Base-by-base conservation (phyloP, 2,329 filamentous ascomycete genomes). In the Catunica adiposa region DNA sequence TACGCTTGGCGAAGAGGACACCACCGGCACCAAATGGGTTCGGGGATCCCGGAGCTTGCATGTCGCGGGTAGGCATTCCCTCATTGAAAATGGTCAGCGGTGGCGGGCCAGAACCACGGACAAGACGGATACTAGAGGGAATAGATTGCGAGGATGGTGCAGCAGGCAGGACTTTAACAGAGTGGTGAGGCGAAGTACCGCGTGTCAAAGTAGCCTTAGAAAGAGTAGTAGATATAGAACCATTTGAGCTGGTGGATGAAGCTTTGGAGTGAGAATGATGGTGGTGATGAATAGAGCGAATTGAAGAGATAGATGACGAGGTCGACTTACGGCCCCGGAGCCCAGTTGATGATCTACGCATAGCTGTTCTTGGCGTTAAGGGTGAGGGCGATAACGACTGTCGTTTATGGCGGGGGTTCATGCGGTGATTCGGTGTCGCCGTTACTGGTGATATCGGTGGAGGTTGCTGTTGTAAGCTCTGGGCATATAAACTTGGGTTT, bases 241-340 rank as follows among this genome's bases (percentile, higher is more conserved):
- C 83, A 58, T 83, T 84, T 3, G 85, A 95, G 46, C 89, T 95
- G 1, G 89, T 92, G 0, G 89, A 96, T 0, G 87, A 94, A 0
- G 92, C 89, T 68, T 97, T 97, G 22, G 89, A 95, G 66, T 96
- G 90, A 1, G 84, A 83, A 65, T 92, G 86, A 54, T 84, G 82
- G 61, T 88, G 84, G 61, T 89, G 86, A 63, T 90, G 89, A 64
- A 97, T 88, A 47, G 86, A 94, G 58, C 92, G 83, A 57, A 98
- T 83, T 0, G 89, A 95, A 0, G 89, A 96, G 15, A 98, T 82
- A 0, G 89, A 97, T 0, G 89, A 95, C 0, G 89, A 96, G 0
- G 92, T 98, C 0, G 90, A 97, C 67, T 97, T 97, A 59, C 92
- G 81, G 38, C 92, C 90, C 26, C 89, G 80, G 47, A 97, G 76